Evolutionary conservation across 805 yeast species (phyloP), one percentile per base, ranked within the genome.

Genomic region (Saccharomycopsis synnaedendra): DNA sequence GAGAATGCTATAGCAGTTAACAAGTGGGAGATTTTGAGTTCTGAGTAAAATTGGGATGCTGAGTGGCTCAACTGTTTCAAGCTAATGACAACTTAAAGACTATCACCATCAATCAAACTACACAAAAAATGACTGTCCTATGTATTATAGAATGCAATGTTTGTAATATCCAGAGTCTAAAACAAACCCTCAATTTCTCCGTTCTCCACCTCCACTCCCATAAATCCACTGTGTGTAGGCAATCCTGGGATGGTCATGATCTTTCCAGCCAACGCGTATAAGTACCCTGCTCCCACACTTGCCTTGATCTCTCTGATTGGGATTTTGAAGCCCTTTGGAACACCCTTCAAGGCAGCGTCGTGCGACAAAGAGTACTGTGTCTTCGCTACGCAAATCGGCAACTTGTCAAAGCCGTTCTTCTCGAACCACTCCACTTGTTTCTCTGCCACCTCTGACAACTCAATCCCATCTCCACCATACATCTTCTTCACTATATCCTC

Each of bases 231-330:
- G 63, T 85, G 89, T 6, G 97, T 90, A 48, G 97, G 94, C 61
- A 90, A 71, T 52, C 98, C 98, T 31, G 98, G 98, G 58, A 90
- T 89, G 31, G 98, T 90, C 82, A 84, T 88, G 59, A 90, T 90
- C 66, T 90, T 95, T 48, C 95, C 97, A 11, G 97, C 97, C 58
- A 90, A 74, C 1, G 97, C 97, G 61, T 90, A 93, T 62, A 90
- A 73, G 67, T 90, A 90, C 6, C 97, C 97, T 43, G 97, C 97
- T 66, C 98, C 98, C 48, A 86, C 85, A 36, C 95, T 83, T 39
- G 90, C 89, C 66, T 95, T 82, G 54, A 90, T 85, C 58, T 90
- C 98, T 64, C 95, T 78, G 58, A 90, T 87, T 44, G 98, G 97
- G 64, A 90, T 85, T 11, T 79, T 84, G 71, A 89, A 90, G 5